Evolutionary conservation across 208 protist genomes (phyloP).

Genomic region (Leptomonas seymouri): DNA sequence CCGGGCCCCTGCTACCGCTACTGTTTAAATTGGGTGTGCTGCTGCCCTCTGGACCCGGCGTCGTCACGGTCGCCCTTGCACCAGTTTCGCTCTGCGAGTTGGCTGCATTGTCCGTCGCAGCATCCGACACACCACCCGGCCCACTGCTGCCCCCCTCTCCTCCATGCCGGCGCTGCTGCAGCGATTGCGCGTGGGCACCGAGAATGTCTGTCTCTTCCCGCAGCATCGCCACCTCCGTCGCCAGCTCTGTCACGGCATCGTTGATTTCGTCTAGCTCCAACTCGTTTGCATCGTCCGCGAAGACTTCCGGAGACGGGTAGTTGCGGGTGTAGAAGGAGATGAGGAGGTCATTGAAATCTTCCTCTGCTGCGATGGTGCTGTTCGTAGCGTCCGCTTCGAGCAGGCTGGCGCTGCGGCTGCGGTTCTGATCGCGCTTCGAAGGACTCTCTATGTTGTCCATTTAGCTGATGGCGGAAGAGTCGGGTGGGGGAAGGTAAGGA

Average conservation of each 20-base stretch:
- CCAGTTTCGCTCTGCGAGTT: background rate
- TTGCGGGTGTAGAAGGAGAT: slow-evolving; percentile 63
- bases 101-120: background rate
- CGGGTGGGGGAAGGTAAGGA: background rate
- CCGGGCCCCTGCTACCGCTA: background rate
- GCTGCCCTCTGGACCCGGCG: background rate
- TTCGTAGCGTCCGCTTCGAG: background rate
- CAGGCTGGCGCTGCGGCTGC: slow-evolving; percentile 4
- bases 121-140: background rate
- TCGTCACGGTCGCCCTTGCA: background rate
- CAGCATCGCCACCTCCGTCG: slow-evolving; percentile 67
- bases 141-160: background rate
- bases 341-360: slow-evolving; percentile 48
- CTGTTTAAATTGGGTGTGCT: background rate
- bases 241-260: slow-evolving; percentile 60
- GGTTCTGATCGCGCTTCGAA: background rate
- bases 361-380: slow-evolving; percentile 8
- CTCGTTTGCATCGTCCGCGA: slow-evolving; percentile 33
- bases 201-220: slow-evolving; percentile 68
- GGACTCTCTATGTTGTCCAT: slow-evolving; percentile 16
- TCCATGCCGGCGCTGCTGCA: slow-evolving; percentile 26
- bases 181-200: slow-evolving; percentile 37
- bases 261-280: slow-evolving; percentile 46
- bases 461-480: background rate
- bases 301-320: slow-evolving; percentile 63